These are phyloP conservation scores for Metarhizium robertsii DNA, from an alignment of 2,329 filamentous ascomycete genomes.

Conservation along the genomic window DNA sequence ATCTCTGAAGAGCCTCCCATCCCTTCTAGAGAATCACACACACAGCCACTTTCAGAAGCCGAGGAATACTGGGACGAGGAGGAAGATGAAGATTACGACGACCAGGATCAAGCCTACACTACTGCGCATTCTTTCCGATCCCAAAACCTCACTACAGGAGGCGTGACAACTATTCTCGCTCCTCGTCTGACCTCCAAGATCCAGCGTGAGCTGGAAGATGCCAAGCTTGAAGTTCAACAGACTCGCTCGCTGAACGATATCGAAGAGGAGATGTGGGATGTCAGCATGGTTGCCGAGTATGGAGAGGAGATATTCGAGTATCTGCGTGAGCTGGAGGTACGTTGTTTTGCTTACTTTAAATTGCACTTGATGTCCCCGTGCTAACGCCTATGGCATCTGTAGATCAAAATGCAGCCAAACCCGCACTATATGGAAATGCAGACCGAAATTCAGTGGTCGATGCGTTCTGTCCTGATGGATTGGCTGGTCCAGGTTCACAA, in stretches of 20 bases:
- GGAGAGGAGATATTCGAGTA: slow-evolving; percentile 92
- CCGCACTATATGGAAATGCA: slow-evolving; percentile 95
- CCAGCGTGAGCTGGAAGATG: slow-evolving; percentile 61
- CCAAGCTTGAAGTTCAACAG: slow-evolving; percentile 58
- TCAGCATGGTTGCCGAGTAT: slow-evolving; percentile 97
- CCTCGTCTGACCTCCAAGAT: slow-evolving; percentile 63
- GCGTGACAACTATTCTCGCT: slow-evolving; percentile 52
- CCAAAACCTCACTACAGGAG: slow-evolving; percentile 48
- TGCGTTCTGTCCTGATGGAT: slow-evolving; percentile 94
- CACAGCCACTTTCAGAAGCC: slow-evolving; percentile 26
- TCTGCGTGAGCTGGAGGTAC: slow-evolving; percentile 80
- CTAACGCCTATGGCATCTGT: background rate
- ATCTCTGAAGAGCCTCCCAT: slow-evolving; percentile 21
- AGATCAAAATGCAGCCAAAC: slow-evolving; percentile 77
- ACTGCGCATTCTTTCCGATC: slow-evolving; percentile 70
- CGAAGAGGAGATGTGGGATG: slow-evolving; percentile 85
- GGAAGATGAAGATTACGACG: slow-evolving; percentile 59
- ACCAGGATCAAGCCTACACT: slow-evolving; percentile 57
- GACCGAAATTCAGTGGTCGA: slow-evolving; percentile 97
- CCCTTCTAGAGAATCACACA: slow-evolving; percentile 14
- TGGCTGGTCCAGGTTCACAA: slow-evolving; percentile 96
- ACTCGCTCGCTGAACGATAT: slow-evolving; percentile 63
- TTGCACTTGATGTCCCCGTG: background rate
- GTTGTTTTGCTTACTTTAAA: slow-evolving; percentile 11
- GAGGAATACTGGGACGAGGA: slow-evolving; percentile 76